Percentiles rank a stretch among this genome's conserved stretches.
Conservation (phyloP, 345 rosid species). For the Pistacia atlantica region DNA sequence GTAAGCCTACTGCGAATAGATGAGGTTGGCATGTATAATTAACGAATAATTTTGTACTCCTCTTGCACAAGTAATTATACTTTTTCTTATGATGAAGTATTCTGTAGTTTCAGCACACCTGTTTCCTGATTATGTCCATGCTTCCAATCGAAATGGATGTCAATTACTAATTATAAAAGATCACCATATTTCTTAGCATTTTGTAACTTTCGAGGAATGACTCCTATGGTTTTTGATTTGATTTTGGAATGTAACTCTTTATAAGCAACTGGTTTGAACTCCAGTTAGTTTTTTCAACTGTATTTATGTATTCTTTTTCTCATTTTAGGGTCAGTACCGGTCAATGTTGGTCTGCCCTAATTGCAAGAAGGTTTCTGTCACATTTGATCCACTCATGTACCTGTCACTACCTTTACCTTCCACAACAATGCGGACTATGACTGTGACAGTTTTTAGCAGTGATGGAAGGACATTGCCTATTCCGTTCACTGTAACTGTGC, state of each 20-base stretch:
- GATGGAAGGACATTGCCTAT: constrained; percentile 48
- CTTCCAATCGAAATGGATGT: neutral
- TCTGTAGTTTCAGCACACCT: neutral
- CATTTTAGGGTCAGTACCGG: constrained; percentile 67
- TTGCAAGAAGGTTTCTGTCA: constrained; percentile 68
- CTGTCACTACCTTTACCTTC: constrained; percentile 70
- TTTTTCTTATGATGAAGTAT: neutral
- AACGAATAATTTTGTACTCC: neutral
- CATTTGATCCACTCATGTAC: constrained; percentile 84
- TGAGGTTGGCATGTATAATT: neutral
- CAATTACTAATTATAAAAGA: neutral
- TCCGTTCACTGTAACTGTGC: constrained; percentile 50
- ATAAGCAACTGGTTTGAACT: neutral
- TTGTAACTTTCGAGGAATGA: neutral
- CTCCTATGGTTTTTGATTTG: neutral
- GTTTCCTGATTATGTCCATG: constrained; percentile 8
- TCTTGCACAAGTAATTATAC: neutral
- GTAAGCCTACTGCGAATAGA: constrained; percentile 30
- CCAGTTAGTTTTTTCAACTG: neutral
- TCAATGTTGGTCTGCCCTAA: constrained; percentile 70
- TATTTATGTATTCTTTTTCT: neutral
- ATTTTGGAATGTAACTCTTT: neutral
- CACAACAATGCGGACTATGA: constrained; percentile 59
- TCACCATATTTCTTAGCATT: neutral
- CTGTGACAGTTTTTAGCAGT: constrained; percentile 54